phyloP scores from a whole-genome alignment of 352 stramenopile species.

The Phytophthora multivora region DNA sequence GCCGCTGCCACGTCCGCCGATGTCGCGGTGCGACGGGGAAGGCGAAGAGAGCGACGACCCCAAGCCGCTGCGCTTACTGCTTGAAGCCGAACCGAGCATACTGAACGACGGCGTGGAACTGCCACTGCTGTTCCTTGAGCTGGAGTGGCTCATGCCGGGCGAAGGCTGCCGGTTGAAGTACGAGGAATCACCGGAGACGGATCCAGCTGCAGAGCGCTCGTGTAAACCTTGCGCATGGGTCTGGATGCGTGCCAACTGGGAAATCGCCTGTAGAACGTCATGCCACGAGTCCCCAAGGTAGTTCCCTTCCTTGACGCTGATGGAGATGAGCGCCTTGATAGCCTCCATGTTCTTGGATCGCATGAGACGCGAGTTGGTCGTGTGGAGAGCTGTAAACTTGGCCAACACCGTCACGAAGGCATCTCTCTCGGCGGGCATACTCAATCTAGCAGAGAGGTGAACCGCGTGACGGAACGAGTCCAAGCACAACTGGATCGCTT shows the following conservation, averaged over 20 bases:
- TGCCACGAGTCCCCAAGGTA: conserved; percentile 97
- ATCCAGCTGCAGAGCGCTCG: conserved; percentile 28
- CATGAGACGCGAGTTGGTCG: conserved; percentile 92
- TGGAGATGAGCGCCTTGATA: conserved; percentile 96
- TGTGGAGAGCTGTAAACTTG: conserved; percentile 96
- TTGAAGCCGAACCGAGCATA: conserved; percentile 29
- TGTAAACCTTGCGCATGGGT: conserved; percentile 93
- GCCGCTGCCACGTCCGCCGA: conserved; percentile 27
- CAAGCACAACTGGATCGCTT: conserved; percentile 94
- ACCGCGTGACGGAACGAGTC: conserved; percentile 96
- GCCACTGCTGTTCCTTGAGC: conserved; percentile 34
- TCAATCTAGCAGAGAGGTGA: conserved; percentile 82
- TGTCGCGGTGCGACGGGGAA: conserved; percentile 64
- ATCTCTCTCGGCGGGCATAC: conserved; percentile 94
- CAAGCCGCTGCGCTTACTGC: conserved; percentile 33
- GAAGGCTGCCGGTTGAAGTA: conserved; percentile 79
- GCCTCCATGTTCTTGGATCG: conserved; percentile 98
- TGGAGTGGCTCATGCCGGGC: conserved; percentile 31
- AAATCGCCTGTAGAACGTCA: conserved; percentile 96
- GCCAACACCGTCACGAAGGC: conserved; percentile 96
- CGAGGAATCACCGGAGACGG: conserved; percentile 50
- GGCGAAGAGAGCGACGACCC: conserved; percentile 36
- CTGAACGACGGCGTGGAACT: conserved; percentile 35
- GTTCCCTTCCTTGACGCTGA: conserved; percentile 97
- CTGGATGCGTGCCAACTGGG: conserved; percentile 96